Conservation (phyloP, 768 basidiomycete species). For the Phylloporus rhodoxanthus region DNA sequence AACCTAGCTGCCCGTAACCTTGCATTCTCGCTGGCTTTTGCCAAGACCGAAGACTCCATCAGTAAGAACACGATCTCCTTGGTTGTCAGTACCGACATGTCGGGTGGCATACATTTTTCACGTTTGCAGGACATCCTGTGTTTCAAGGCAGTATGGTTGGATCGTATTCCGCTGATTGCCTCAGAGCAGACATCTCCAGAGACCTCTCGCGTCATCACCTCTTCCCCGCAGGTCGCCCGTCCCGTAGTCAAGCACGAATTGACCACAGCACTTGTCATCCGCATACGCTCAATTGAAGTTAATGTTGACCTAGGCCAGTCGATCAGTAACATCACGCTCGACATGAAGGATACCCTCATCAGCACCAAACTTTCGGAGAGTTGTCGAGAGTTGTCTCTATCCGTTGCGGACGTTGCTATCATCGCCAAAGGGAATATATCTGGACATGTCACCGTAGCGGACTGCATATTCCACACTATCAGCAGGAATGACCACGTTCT, state of each 20-base stretch:
- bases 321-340: conserved; percentile 65
- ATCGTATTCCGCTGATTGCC: conserved; percentile 74
- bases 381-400: conserved; percentile 59
- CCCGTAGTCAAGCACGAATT: conserved; percentile 38
- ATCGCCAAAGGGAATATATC: conserved; percentile 65
- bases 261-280: conserved; percentile 58
- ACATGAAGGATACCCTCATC: conserved; percentile 57
- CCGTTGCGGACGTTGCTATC: conserved; percentile 49
- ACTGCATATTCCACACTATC: conserved; percentile 71
- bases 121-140: conserved; percentile 88
- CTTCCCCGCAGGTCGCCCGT: conserved; percentile 10
- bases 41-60: conserved; percentile 42
- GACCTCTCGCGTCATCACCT: conserved; percentile 13
- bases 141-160: conserved; percentile 94
- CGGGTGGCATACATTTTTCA: conserved; percentile 74
- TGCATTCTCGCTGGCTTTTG: conserved; percentile 66
- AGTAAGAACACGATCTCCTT: conserved; percentile 58
- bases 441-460: conserved; percentile 59
- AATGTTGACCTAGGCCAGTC: conserved; percentile 83
- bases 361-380: conserved; percentile 60
- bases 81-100: conserved; percentile 79
- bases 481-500: conserved; percentile 46
- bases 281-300: conserved; percentile 66
- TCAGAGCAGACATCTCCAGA: conserved; percentile 27
- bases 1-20: conserved; percentile 79